phyloP scores from a whole-genome alignment of 1,139 yeast genomes.

The Pichia sp. region DNA sequence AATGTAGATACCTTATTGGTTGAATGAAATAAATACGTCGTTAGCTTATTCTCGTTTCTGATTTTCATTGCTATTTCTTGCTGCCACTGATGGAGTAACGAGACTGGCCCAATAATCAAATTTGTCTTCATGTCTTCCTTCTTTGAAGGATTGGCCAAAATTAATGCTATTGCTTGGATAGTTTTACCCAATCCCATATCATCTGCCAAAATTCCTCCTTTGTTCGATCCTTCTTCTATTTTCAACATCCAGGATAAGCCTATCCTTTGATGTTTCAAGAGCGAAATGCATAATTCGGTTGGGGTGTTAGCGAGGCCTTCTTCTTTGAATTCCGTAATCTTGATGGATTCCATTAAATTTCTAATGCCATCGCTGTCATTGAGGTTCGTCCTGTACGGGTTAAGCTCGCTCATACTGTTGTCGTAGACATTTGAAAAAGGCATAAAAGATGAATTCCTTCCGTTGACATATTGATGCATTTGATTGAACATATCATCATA shows the following conservation, averaged over 20 bases:
- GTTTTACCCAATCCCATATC: slow-evolving; percentile 97
- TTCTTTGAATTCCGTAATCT: slow-evolving; percentile 49
- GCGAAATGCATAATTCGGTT: slow-evolving; percentile 54
- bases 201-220: slow-evolving; percentile 86
- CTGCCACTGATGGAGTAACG: slow-evolving; percentile 79
- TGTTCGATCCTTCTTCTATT: slow-evolving; percentile 54
- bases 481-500: neutral
- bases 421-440: slow-evolving; percentile 14
- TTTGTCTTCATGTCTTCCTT: slow-evolving; percentile 46
- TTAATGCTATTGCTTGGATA: slow-evolving; percentile 70
- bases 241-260: slow-evolving; percentile 80
- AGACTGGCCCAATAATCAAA: slow-evolving; percentile 81
- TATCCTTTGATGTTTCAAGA: slow-evolving; percentile 78
- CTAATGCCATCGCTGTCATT: slow-evolving; percentile 44
- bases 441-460: slow-evolving; percentile 1
- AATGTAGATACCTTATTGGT: slow-evolving; percentile 40
- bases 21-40: slow-evolving; percentile 62
- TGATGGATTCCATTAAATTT: slow-evolving; percentile 61
- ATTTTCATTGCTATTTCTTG: slow-evolving; percentile 66
- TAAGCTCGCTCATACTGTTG: slow-evolving; percentile 1
- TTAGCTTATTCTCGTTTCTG: slow-evolving; percentile 44
- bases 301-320: slow-evolving; percentile 68
- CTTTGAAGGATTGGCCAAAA: slow-evolving; percentile 50
- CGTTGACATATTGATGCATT: neutral
- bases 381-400: slow-evolving; percentile 5